Conservation (phyloP, 129 eudicot genomes). For the Smallanthus sonchifolius region DNA sequence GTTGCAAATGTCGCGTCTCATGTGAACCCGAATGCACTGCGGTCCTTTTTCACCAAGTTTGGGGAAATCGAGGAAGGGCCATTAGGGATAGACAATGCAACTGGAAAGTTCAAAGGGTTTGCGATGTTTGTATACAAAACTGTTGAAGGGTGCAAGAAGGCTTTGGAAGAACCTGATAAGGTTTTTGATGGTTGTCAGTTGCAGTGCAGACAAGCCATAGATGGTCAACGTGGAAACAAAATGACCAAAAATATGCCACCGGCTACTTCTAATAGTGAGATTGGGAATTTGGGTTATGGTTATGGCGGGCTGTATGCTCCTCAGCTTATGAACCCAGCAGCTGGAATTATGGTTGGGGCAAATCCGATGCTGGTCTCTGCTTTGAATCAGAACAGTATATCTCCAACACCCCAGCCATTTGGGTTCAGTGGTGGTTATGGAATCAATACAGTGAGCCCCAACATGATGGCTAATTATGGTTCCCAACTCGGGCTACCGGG, state of each 20-base stretch:
- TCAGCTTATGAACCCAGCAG: conserved; percentile 38
- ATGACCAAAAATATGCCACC: conserved; percentile 12
- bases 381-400: conserved; percentile 40
- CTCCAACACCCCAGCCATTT: conserved; percentile 24
- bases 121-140: conserved; percentile 62
- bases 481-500: conserved; percentile 54
- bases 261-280: conserved; percentile 24
- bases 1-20: conserved; percentile 68
- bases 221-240: conserved; percentile 35
- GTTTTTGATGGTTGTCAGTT: conserved; percentile 60
- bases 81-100: conserved; percentile 49
- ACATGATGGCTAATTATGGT: conserved; percentile 55
- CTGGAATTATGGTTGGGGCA: conserved; percentile 41
- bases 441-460: conserved; percentile 43
- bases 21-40: conserved; percentile 41
- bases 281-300: conserved; percentile 36
- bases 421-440: conserved; percentile 52
- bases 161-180: conserved; percentile 69
- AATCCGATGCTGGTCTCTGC: conserved; percentile 51
- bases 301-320: conserved; percentile 35
- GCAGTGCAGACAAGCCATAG: conserved; percentile 57
- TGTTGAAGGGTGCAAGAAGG: conserved; percentile 57
- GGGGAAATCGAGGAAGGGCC: conserved; percentile 93
- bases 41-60: conserved; percentile 42
- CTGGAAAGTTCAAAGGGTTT: conserved; percentile 71